These are phyloP conservation scores for Galeopsis tetrahit DNA, from an alignment of 257 asterid genomes.

Conservation along the genomic window DNA sequence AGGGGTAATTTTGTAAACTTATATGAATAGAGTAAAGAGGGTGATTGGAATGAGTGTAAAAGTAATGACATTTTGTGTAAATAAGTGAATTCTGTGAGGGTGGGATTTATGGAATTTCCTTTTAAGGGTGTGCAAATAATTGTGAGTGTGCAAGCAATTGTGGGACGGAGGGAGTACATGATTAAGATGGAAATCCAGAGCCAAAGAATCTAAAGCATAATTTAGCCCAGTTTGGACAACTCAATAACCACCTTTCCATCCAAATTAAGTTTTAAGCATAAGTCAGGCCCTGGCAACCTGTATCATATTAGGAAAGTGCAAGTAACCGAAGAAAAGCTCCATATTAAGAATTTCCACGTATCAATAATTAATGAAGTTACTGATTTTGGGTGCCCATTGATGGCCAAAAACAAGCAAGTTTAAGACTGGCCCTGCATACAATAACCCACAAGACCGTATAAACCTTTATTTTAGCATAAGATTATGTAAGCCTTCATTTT, in stretches of 20 bases:
- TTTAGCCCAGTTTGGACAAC: constrained; percentile 19
- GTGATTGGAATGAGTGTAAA: too few relatives aligned
- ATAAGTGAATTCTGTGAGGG: too few relatives aligned
- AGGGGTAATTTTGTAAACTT: too few relatives aligned
- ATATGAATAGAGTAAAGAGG: too few relatives aligned
- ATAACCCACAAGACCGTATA: constrained; percentile 7
- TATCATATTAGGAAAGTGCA: not conserved
- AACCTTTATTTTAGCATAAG: constrained; percentile 10
- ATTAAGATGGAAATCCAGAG: not conserved
- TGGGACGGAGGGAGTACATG: too few relatives aligned
- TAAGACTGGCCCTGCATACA: constrained; percentile 8
- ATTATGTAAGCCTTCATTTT: constrained; percentile 9
- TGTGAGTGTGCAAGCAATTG: too few relatives aligned
- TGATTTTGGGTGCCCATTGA: not conserved
- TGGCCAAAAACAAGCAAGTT: constrained; percentile 12
- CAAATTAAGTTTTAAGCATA: not conserved
- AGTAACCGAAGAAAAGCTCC: not conserved
- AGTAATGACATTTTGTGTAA: too few relatives aligned
- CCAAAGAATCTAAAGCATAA: constrained; percentile 12
- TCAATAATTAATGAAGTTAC: constrained; percentile 6
- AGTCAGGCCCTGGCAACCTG: not conserved
- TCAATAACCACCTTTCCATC: constrained; percentile 8
- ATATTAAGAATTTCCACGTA: not conserved
- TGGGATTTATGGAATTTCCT: too few relatives aligned
- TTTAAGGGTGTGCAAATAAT: too few relatives aligned